A percentile compares a stretch with the other conserved stretches of the same genome.
Conservation (phyloP, 148 eudicot species). For the Salicornia ramosissima region DNA sequence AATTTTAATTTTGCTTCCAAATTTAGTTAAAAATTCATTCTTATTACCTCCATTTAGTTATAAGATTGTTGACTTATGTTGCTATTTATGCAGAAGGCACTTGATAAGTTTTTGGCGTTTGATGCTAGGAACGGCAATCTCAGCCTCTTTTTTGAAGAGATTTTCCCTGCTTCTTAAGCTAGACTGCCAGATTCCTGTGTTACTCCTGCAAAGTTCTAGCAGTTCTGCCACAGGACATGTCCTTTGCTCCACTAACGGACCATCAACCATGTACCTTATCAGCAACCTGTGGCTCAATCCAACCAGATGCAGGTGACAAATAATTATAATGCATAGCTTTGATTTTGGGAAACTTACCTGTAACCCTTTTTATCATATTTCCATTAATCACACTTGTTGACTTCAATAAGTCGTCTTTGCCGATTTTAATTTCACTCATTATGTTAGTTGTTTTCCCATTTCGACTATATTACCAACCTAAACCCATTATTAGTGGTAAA, state of each 20-base stretch:
- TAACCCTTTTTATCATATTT: not conserved
- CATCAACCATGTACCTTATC: not conserved
- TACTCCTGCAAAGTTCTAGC: not conserved
- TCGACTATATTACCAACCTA: too few relatives aligned
- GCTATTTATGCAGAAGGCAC: slow-evolving; percentile 55
- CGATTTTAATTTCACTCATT: too few relatives aligned
- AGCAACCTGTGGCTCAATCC: not conserved
- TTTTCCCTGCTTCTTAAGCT: slow-evolving; percentile 31
- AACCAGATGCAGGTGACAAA: not conserved
- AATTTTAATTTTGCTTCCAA: too few relatives aligned
- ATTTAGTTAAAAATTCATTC: too few relatives aligned
- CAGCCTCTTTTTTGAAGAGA: slow-evolving; percentile 49
- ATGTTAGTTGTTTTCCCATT: too few relatives aligned
- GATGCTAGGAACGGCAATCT: slow-evolving; percentile 66
- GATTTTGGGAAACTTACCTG: not conserved
- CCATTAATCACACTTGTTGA: not conserved
- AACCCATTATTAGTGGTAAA: too few relatives aligned
- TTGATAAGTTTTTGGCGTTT: slow-evolving; percentile 68
- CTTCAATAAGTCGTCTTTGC: too few relatives aligned
- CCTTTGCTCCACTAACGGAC: not conserved
- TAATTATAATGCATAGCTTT: not conserved
- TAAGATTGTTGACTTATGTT: not conserved
- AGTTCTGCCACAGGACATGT: not conserved
- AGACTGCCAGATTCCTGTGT: not conserved
- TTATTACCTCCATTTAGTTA: not conserved